Evolutionary conservation across 106 monocot species (phyloP).

Genomic region (Alisma plantagoaquatica): DNA sequence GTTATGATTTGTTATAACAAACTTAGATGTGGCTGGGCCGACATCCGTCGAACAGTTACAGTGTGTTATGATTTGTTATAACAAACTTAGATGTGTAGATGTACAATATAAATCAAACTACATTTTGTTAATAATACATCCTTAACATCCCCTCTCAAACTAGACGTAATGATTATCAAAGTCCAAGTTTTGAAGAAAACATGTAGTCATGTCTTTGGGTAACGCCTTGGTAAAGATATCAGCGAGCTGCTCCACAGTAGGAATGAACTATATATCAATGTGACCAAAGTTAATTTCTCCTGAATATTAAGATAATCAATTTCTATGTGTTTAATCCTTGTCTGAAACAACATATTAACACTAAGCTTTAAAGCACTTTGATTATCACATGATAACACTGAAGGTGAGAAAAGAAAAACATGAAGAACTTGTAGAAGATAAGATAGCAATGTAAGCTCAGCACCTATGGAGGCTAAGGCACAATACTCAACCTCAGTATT

Average conservation of each 20-base stretch:
- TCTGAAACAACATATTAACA: neutral
- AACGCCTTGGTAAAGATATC: neutral
- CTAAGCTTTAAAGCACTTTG: neutral
- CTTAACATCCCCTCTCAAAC: constrained; percentile 2
- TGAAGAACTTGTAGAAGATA: neutral
- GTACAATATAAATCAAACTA: no score
- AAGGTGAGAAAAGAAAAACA: neutral
- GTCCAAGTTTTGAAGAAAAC: neutral
- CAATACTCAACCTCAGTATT: neutral
- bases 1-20: no score
- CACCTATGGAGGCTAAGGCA: neutral
- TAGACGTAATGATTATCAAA: neutral
- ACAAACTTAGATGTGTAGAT: no score
- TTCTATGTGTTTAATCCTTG: neutral
- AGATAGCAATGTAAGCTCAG: neutral
- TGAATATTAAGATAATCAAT: neutral
- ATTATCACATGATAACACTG: neutral
- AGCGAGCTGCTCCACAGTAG: neutral
- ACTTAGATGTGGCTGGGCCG: no score
- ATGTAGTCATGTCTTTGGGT: neutral
- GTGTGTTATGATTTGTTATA: no score
- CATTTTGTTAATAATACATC: no score
- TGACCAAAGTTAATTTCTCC: neutral
- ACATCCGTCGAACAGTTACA: no score
- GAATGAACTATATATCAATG: neutral